Evolutionary conservation across 352 stramenopile genomes (phyloP), one percentile per base, ranked within the genome.

Genomic region (Aphanomyces invadans): DNA sequence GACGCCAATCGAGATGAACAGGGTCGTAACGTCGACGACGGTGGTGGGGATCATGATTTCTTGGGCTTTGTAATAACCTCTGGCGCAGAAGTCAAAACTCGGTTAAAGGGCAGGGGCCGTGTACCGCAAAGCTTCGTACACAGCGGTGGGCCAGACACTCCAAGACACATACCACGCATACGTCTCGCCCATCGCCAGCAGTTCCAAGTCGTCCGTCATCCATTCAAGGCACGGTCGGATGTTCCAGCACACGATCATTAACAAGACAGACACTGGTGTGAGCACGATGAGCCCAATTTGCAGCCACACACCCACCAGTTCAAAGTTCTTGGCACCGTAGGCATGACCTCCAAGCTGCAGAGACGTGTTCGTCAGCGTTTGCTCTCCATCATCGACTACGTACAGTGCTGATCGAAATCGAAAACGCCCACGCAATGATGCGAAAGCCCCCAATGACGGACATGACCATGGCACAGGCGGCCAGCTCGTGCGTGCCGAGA

Each of bases 241-340:
- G 63, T 70, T 65, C 7, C 51, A 62, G 25, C 74, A 89, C 60
- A 83, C 57, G 71, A 89, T 79, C 49, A 89, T 80, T 0, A 82
- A 80, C 49, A 88, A 73, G 31, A 78, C 78, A 25, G 89, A 68
- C 29, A 87, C 45, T 12, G 66, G 79, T 44, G 78, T 70, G 55
- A 89, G 74, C 64, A 90, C 76, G 60, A 92, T 57, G 25, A 90
- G 59, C n/a, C 79, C 81, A 25, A 92, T 73, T 62, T 92, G 80
- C 44, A 92, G 76, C 83, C 81, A 90, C 33, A 90, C 76, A 53
- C 81, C 78, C 26, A 90, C 80, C 45, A 92, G 77, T 29, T 76
- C 72, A 44, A 76, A 87, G 71, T 92, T 92, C 70, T 86, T 81
- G n/a, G 83, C 83, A 28, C 83, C 83, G 63, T 84, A 92, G 12